Percentiles rank a stretch among this genome's conserved stretches.
phyloP scores from a whole-genome alignment of 1,139 yeast genomes.

The Yamadazyma siamensis region DNA sequence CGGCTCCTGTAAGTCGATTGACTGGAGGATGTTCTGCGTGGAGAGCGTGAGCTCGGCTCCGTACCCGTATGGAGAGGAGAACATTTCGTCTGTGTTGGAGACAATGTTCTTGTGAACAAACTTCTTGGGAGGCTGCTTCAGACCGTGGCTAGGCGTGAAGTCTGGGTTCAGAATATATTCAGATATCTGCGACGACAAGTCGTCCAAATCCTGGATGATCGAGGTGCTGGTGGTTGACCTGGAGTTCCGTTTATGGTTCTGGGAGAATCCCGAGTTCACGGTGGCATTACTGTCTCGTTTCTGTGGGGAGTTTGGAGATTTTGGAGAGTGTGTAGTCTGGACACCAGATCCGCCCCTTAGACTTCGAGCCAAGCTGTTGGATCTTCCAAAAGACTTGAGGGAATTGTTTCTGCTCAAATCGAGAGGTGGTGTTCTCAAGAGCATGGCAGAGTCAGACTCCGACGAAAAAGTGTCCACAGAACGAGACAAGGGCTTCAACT shows the following conservation, averaged over 20 bases:
- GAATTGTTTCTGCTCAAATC: constrained; percentile 15
- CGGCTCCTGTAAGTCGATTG: constrained; percentile 7
- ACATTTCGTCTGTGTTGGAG: constrained; percentile 10
- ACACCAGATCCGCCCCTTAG: not conserved
- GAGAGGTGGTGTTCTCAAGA: constrained; percentile 14
- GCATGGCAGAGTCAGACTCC: constrained; percentile 13
- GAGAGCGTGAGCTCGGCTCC: constrained; percentile 4
- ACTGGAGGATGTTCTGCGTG: constrained; percentile 9
- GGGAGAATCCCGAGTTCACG: constrained; percentile 8
- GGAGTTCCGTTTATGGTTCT: constrained; percentile 16
- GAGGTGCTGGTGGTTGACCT: constrained; percentile 29
- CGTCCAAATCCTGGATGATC: constrained; percentile 27
- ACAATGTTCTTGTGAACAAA: constrained; percentile 16
- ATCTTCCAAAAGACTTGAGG: constrained; percentile 10
- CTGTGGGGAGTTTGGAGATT: too few species aligned
- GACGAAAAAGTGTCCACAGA: constrained; percentile 28
- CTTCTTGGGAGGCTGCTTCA: constrained; percentile 6
- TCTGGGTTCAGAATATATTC: constrained; percentile 14
- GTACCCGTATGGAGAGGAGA: too few species aligned
- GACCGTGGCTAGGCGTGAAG: too few species aligned
- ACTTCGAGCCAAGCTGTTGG: not conserved
- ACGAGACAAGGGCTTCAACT: constrained; percentile 29
- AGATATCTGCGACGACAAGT: constrained; percentile 29
- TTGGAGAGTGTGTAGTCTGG: not conserved
- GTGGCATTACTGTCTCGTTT: constrained; percentile 11